Evolutionary conservation across 2,329 filamentous ascomycete genomes (phyloP), one percentile per base, ranked within the genome.

Genomic region (Aspergillus pseudoviridinutans): DNA sequence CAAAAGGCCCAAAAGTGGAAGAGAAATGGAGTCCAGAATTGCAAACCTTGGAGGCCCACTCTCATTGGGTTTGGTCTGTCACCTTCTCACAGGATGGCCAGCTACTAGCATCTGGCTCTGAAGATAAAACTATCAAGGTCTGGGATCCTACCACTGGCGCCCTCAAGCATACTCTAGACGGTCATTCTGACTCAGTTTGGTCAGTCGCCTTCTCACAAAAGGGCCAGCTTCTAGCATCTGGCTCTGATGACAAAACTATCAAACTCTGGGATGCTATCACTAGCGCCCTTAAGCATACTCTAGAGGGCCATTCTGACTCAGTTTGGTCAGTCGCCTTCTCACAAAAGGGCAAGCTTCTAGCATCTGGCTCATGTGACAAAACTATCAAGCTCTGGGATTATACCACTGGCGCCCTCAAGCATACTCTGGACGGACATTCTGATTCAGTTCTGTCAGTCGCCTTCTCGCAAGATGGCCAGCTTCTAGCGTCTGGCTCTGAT

Each of bases 171-270:
- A 59, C 55, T 4, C 60, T 65, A 9, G 22, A 57, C 35, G 59
- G 59, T 35, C 60, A 64, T 56, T 55, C 51, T 17, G 24, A 53
- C 25, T 7, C 1, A 47, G 58, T 66, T 53, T 1, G 25, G 1
- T 58, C 47, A 1, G 58, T 66, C 10, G 57, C 54, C 22, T 22
- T 22, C 22, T 22, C 22, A 22, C 22, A 22, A 22, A 22, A 22
- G 22, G 22, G 22, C 2, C 22, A 22, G 22, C 22, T 22, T 12
- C 28, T 68, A 24, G 66, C 60, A 14, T 63, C 63, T 4, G 53
- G 58, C 41, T 68, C 64, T 25, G 7, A n/a, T 12, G 58, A 65
- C 49, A 22, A 51, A 1, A 64, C 55, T 4, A 46, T 65, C 17
- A 55, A 53, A 6, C 27, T 59, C 14, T 59, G 61, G 61, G 50